Base-by-base conservation (phyloP, 768 basidiomycete genomes). In the Tricholoma hemisulphureum region DNA sequence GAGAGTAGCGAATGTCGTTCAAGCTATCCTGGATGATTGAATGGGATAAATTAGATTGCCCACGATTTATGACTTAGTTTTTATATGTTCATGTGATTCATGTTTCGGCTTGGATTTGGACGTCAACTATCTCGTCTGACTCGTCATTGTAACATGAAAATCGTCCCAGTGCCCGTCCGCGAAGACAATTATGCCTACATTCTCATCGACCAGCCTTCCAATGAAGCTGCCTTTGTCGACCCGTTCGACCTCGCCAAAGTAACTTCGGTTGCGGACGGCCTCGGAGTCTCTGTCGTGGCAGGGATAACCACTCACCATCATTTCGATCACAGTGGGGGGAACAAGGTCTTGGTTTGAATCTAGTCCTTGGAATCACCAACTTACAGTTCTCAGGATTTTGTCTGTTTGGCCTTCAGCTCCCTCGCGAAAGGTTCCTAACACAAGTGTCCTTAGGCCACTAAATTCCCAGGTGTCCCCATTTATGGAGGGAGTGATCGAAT, bases 231-330 rank as follows among this genome's bases (percentile, higher is more conserved):
- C 0, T 89, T 84, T 0, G 81, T 95, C 58, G 93, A 95, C 69
- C 86, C 89, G 0, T 94, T 80, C 68, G 90, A 94, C 63, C 83
- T 92, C 0, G 67, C 79, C 43, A 91, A 87, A 67, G 84, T 95
- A 3, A 67, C 78, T 32, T 81, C 77, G 0, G 84, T 82, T 1
- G 93, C 91, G 2, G 72, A 84, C 41, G 71, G 75, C 9, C 80
- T 83, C 35, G 84, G 76, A 5, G 88, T 93, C 23, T 69, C 80
- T 46, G 80, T 95, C 56, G 78, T 90, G 32, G 87, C 89, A 37
- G 81, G 76, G 21, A 79, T 98, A 63, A 97, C 93, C 11, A 98
- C 96, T 2, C 96, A 97, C 72, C 93, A 95, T 71, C 95, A 97
- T 71, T 65, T 79, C 61, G 95, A 98, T 75, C 94, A 95, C 70